Base-by-base conservation (phyloP, 495 filamentous ascomycete species). In the Trichocladium uniseriatum region DNA sequence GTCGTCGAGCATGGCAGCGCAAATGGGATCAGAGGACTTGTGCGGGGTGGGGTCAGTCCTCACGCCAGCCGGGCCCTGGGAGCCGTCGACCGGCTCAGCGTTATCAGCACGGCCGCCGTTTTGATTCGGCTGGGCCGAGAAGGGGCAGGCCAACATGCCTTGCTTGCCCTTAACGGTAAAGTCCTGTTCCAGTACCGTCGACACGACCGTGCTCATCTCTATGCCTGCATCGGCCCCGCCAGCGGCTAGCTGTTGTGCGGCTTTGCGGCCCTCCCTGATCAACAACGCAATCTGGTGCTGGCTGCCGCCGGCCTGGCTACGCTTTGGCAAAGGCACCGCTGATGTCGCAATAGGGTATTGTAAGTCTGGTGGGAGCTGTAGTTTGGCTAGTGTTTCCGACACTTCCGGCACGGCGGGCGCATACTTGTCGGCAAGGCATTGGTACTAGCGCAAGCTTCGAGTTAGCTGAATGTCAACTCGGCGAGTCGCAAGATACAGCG, bases 121-220 rank as follows among this genome's bases (percentile, higher is more conserved):
- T 48, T 60, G 58, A 35, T 58, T 56, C 32, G 49, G 40, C 38
- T 55, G 49, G 32, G 53, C 56, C 10, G 75, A 70, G 59, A 83
- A 83, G 13, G 81, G 81, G 62, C 81, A 85, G 16, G 72, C 69
- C 16, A 83, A 60, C n/a, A 64, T 67, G 43, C 80, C 76, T 38
- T 79, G 79, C 57, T 73, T 80, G 34, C 80, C 80, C 40, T 72
- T 58, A 15, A 80, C 74, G 5, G 81, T 84, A 53, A 83, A 84
- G 55, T 84, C 81, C 51, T 78, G 73, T 61, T 84, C 81, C 43
- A 83, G 64, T 1, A 74, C 71, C 14, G 75, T 78, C 28, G 75
- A 72, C 50, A 76, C 64, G 34, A 71, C 67, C 4, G 77, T 77
- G 58, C 69, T 60, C 10, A 57, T 67, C 14, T 59, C 59, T 20